Conservation (phyloP, 2,329 filamentous ascomycete species). For the Xylaria sp. region DNA sequence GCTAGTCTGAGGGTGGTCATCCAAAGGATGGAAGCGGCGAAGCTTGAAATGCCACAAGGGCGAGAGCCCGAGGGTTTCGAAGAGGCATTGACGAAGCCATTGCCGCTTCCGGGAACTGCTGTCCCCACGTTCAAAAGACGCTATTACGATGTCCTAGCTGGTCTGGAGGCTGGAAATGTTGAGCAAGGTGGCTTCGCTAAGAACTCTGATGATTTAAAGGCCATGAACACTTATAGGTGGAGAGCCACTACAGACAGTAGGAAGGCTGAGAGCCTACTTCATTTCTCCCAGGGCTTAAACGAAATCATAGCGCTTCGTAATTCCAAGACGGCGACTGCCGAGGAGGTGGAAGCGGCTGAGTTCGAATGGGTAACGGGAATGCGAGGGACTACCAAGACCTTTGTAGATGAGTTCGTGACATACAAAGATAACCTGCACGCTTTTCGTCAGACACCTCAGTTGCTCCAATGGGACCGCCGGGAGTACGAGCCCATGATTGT, state of each 20-base stretch:
- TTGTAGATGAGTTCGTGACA: conserved; percentile 51
- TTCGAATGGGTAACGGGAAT: conserved; percentile 52
- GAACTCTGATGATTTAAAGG: conserved; percentile 37
- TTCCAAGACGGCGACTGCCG: conserved; percentile 27
- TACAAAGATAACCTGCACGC: conserved; percentile 65
- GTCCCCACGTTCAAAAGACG: conserved; percentile 51
- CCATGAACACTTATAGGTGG: conserved; percentile 37
- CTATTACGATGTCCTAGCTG: conserved; percentile 53
- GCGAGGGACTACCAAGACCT: conserved; percentile 26
- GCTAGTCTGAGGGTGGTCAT: conserved; percentile 55
- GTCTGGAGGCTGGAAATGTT: conserved; percentile 45
- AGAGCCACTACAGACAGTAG: conserved; percentile 36
- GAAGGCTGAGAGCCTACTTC: conserved; percentile 24
- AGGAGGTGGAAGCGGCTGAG: conserved; percentile 47
- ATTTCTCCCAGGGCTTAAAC: background rate
- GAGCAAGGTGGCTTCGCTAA: conserved; percentile 39
- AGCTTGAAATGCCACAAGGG: conserved; percentile 56
- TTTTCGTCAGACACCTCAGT: conserved; percentile 59
- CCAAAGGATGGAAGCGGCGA: conserved; percentile 58
- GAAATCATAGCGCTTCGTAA: conserved; percentile 32
- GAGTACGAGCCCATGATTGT: conserved; percentile 74
- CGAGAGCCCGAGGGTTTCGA: conserved; percentile 54
- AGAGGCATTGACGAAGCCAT: conserved; percentile 34
- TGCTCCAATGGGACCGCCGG: conserved; percentile 75
- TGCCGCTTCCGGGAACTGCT: conserved; percentile 35